phyloP scores from a whole-genome alignment of 2,329 filamentous ascomycete genomes.

The Arthroderma sp. region DNA sequence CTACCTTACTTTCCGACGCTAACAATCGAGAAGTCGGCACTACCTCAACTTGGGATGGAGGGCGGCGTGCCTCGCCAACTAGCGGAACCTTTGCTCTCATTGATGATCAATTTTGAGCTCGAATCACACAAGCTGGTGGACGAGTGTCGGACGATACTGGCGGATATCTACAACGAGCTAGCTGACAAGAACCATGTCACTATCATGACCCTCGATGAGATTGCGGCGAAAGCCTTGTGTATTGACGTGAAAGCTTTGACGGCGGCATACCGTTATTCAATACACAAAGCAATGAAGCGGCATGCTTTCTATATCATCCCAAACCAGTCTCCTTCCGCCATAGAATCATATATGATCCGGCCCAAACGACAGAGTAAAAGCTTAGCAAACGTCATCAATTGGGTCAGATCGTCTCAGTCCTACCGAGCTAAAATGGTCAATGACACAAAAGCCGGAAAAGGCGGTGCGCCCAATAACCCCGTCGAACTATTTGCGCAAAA shows the following conservation, averaged over 20 bases:
- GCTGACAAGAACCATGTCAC: conserved; percentile 24
- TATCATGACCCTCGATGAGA: conserved; percentile 24
- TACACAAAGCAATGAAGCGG: conserved; percentile 22
- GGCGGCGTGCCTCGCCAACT: conserved; percentile 29
- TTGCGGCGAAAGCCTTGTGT: conserved; percentile 23
- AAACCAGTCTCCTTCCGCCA: conserved; percentile 22
- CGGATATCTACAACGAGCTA: conserved; percentile 25
- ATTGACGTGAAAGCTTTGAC: conserved; percentile 19
- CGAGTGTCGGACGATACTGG: conserved; percentile 20
- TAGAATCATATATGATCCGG: conserved; percentile 35
- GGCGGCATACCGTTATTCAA: conserved; percentile 21
- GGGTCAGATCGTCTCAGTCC: conserved; percentile 45
- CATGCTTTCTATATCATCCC: conserved; percentile 23
- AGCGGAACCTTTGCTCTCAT: conserved; percentile 23
- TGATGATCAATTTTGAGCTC: conserved; percentile 22
- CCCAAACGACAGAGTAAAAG: conserved; percentile 37
- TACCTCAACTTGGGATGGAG: conserved; percentile 25
- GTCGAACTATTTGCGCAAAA: conserved; percentile 32
- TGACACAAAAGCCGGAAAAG: background rate
- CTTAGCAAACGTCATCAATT: conserved; percentile 39
- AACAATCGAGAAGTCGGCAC: conserved; percentile 14
- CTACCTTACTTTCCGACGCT: conserved; percentile 37
- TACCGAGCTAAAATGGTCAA: conserved; percentile 22
- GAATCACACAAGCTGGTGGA: conserved; percentile 23
- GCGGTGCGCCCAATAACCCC: conserved; percentile 18